These are phyloP conservation scores for Chaetomiaceae sp. DNA, from an alignment of 2,329 filamentous ascomycete genomes.

Conservation along the genomic window DNA sequence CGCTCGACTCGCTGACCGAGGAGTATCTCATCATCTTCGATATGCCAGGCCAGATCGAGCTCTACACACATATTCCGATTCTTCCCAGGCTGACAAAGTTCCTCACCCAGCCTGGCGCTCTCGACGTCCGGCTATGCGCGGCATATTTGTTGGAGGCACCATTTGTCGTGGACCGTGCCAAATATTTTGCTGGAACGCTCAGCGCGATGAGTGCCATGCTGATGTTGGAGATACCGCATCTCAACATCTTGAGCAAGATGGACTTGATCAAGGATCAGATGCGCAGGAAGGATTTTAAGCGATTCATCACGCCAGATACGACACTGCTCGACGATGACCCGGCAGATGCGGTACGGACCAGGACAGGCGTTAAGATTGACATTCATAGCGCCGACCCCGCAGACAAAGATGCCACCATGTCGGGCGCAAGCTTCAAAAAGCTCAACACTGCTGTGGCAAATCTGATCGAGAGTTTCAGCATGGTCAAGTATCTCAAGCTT, in stretches of 20 bases:
- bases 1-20: conserved; percentile 79
- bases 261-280: conserved; percentile 90
- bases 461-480: conserved; percentile 94
- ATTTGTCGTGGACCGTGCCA: conserved; percentile 91
- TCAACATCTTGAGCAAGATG: conserved; percentile 98
- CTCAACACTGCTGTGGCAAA: conserved; percentile 85
- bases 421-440: conserved; percentile 72
- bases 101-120: conserved; percentile 69
- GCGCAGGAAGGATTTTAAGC: conserved; percentile 79
- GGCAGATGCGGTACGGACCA: conserved; percentile 44
- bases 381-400: conserved; percentile 57
- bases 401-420: conserved; percentile 68
- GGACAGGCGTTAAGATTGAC: conserved; percentile 41
- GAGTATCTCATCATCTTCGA: conserved; percentile 98
- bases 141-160: conserved; percentile 93
- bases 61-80: conserved; percentile 95
- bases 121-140: conserved; percentile 90
- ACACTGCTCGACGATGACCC: conserved; percentile 78
- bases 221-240: conserved; percentile 93
- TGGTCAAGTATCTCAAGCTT: conserved; percentile 91
- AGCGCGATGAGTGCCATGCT: conserved; percentile 99
- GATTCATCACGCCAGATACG: conserved; percentile 83
- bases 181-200: conserved; percentile 94
- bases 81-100: conserved; percentile 79
- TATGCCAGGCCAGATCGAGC: conserved; percentile 97